Evolutionary conservation across 495 filamentous ascomycete species (phyloP).

Genomic region (Trypethelium eluteriae): DNA sequence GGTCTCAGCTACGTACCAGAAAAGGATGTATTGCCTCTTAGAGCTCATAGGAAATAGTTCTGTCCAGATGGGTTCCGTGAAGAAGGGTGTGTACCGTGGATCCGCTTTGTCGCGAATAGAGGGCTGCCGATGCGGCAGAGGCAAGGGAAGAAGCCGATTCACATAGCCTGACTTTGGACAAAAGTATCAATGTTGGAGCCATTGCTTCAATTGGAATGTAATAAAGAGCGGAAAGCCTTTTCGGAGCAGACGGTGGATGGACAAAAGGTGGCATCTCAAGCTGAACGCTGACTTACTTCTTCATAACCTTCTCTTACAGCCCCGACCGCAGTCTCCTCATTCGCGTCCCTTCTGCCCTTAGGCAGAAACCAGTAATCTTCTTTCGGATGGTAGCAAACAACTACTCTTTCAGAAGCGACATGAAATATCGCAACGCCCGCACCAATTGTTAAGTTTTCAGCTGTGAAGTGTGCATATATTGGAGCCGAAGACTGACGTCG

Average conservation of each 20-base stretch:
- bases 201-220: neutral
- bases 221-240: neutral
- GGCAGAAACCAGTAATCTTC: slow-evolving; percentile 43
- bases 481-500: slow-evolving; percentile 17
- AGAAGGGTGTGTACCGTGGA: slow-evolving; percentile 24
- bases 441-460: slow-evolving; percentile 31
- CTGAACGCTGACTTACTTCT: slow-evolving; percentile 29
- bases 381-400: slow-evolving; percentile 37
- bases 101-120: slow-evolving; percentile 20
- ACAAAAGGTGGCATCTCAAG: too few species aligned
- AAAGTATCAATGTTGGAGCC: slow-evolving; percentile 11
- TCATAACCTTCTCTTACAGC: slow-evolving; percentile 45
- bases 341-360: slow-evolving; percentile 41
- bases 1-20: slow-evolving; percentile 47
- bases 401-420: slow-evolving; percentile 37
- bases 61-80: slow-evolving; percentile 40
- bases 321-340: slow-evolving; percentile 34
- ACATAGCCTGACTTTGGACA: slow-evolving; percentile 37
- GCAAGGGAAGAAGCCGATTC: slow-evolving; percentile 42
- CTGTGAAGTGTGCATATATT: slow-evolving; percentile 24
- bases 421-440: slow-evolving; percentile 46
- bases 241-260: neutral
- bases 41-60: slow-evolving; percentile 33
- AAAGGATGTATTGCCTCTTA: slow-evolving; percentile 40
- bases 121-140: slow-evolving; percentile 39